Percentiles rank a stretch among this genome's conserved stretches.
Evolutionary conservation across 1,284 basidiomycete genomes (phyloP).

Genomic region (Apiotrichum mycotoxinovorans): DNA sequence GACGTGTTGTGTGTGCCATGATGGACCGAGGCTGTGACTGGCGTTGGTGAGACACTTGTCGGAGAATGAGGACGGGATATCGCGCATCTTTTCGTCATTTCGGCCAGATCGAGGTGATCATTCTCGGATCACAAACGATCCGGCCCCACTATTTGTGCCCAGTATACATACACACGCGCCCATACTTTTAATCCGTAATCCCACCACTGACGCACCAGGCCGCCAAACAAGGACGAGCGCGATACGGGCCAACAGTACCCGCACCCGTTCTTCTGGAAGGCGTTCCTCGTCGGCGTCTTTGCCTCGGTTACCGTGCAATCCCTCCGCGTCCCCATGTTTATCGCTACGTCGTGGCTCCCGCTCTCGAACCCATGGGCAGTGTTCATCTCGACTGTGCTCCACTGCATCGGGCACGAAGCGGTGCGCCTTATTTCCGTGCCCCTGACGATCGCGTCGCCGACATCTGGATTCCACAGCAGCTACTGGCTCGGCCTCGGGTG

Average conservation of each 20-base stretch:
- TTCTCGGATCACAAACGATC: no score
- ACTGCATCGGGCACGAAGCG: slow-evolving; percentile 42
- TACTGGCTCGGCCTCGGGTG: slow-evolving; percentile 50
- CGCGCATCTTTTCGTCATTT: no score
- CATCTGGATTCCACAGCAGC: slow-evolving; percentile 46
- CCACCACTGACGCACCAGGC: slow-evolving; percentile 31
- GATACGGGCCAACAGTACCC: slow-evolving; percentile 44
- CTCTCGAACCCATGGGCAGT: slow-evolving; percentile 9
- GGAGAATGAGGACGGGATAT: no score
- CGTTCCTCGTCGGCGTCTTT: slow-evolving; percentile 45
- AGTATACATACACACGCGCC: no score
- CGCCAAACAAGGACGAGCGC: slow-evolving; percentile 39
- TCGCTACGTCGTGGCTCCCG: slow-evolving; percentile 31
- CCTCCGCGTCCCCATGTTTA: slow-evolving; percentile 40
- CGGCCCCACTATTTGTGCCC: no score
- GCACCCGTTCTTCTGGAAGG: slow-evolving; percentile 42
- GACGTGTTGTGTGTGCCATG: no score
- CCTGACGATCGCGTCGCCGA: slow-evolving; percentile 37
- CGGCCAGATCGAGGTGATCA: no score
- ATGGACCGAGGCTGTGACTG: no score
- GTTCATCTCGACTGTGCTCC: slow-evolving; percentile 27
- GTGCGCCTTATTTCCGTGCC: slow-evolving; percentile 42
- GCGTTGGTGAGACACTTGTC: no score
- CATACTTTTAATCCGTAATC: neutral
- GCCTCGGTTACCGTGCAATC: slow-evolving; percentile 45